Evolutionary conservation across 164 flowering plant genomes (phyloP).

Genomic region (Tetracentron sinense): DNA sequence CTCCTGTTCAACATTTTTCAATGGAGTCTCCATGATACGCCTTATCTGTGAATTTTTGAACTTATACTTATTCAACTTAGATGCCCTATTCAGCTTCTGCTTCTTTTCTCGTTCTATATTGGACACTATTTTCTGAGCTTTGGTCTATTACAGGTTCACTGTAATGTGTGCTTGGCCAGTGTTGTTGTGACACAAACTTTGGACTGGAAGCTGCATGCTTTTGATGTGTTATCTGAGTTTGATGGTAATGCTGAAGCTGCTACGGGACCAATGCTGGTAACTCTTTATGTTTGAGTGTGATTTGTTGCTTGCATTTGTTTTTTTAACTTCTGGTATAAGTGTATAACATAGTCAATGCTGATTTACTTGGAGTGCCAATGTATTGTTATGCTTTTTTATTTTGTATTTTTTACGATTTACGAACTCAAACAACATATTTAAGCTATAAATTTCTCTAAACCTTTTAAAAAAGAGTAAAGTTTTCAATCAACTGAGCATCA

Average conservation of each 20-base stretch:
- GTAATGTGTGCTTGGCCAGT: slow-evolving; percentile 91
- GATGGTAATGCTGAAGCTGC: slow-evolving; percentile 76
- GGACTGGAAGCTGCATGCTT: slow-evolving; percentile 99
- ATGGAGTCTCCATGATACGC: not conserved
- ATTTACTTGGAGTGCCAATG: not conserved
- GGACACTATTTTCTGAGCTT: slow-evolving; percentile 8
- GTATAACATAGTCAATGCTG: not conserved
- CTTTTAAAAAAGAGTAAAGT: not conserved
- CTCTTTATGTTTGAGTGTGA: not conserved
- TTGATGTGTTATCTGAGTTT: slow-evolving; percentile 96
- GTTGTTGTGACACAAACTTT: slow-evolving; percentile 93
- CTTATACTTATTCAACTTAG: not conserved
- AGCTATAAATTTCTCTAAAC: not conserved
- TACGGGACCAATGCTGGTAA: slow-evolving; percentile 90
- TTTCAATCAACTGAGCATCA: not conserved
- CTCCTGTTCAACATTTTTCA: not conserved
- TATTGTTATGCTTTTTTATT: not conserved
- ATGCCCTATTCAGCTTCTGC: no score
- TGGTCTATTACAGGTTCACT: slow-evolving; percentile 63
- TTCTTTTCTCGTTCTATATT: not conserved
- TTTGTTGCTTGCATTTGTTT: not conserved
- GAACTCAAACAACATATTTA: not conserved
- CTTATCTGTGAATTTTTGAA: no score
- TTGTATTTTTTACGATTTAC: not conserved
- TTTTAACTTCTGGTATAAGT: not conserved